Conservation (phyloP, 2,329 filamentous ascomycete genomes). For the Fusarium stilboides region DNA sequence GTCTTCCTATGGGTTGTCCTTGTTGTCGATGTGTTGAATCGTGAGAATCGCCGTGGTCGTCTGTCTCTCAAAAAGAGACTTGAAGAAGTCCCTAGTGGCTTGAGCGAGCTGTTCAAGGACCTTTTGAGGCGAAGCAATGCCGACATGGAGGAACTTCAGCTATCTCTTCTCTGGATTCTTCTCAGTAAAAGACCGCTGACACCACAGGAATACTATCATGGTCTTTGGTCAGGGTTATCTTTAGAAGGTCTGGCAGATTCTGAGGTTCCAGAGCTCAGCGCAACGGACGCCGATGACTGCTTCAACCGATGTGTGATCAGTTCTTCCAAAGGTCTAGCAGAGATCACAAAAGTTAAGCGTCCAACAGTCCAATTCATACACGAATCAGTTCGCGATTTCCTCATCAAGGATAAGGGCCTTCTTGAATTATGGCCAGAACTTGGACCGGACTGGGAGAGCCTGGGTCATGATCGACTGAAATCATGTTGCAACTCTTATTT, state of each 20-base stretch:
- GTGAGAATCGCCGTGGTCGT: slow-evolving; percentile 50
- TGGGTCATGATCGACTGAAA: slow-evolving; percentile 21
- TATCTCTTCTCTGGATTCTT: slow-evolving; percentile 68
- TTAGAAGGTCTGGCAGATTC: background rate
- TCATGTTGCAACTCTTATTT: slow-evolving; percentile 26
- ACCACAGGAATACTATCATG: slow-evolving; percentile 61
- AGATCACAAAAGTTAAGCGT: slow-evolving; percentile 54
- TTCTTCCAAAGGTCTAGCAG: slow-evolving; percentile 66
- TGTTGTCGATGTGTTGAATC: slow-evolving; percentile 58
- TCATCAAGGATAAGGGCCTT: slow-evolving; percentile 57
- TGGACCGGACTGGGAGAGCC: background rate
- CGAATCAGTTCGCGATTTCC: slow-evolving; percentile 65
- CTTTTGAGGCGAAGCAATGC: slow-evolving; percentile 64
- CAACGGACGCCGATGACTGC: rapidly evolving
- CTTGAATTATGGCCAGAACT: slow-evolving; percentile 34
- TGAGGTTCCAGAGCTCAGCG: slow-evolving; percentile 40
- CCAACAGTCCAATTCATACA: slow-evolving; percentile 68
- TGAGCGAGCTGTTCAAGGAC: slow-evolving; percentile 65
- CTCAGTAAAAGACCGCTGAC: slow-evolving; percentile 62
- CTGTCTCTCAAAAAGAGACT: slow-evolving; percentile 51
- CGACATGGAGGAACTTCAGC: slow-evolving; percentile 57
- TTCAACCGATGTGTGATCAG: slow-evolving; percentile 54
- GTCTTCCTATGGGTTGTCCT: slow-evolving; percentile 64
- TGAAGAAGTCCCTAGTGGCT: slow-evolving; percentile 53
- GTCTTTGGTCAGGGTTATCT: slow-evolving; percentile 1